These are phyloP conservation scores for Tetramitus jugosus DNA, from an alignment of 208 protist genomes.

Conservation along the genomic window DNA sequence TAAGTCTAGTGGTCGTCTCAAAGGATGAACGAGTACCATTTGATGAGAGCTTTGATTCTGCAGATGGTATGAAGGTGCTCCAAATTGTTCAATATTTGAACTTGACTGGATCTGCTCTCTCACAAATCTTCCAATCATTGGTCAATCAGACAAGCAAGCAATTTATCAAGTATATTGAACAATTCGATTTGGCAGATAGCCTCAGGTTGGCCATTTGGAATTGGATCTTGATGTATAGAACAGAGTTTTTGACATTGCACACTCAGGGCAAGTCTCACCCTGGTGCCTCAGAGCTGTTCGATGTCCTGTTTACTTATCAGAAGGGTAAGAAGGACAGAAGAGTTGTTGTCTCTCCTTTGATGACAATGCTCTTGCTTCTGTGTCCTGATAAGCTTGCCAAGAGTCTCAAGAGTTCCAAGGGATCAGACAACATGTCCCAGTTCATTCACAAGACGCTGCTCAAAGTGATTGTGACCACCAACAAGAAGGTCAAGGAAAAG, in stretches of 20 bases:
- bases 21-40: background rate
- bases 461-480: background rate
- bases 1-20: background rate
- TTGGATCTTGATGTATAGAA: background rate
- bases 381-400: background rate
- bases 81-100: background rate
- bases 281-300: background rate
- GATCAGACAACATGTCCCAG: background rate
- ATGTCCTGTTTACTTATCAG: background rate
- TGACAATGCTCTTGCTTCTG: background rate
- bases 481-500: background rate
- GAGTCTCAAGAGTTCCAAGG: background rate
- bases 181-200: background rate
- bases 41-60: background rate
- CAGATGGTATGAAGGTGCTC: background rate
- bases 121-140: background rate
- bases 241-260: background rate
- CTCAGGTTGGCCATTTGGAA: slow-evolving; percentile 10
- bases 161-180: background rate
- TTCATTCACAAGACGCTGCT: background rate
- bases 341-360: background rate
- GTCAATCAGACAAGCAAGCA: background rate
- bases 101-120: background rate
- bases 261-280: background rate
- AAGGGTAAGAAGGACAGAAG: background rate